Conservation (phyloP, 768 basidiomycete genomes). For the Boletus tomentosulus region DNA sequence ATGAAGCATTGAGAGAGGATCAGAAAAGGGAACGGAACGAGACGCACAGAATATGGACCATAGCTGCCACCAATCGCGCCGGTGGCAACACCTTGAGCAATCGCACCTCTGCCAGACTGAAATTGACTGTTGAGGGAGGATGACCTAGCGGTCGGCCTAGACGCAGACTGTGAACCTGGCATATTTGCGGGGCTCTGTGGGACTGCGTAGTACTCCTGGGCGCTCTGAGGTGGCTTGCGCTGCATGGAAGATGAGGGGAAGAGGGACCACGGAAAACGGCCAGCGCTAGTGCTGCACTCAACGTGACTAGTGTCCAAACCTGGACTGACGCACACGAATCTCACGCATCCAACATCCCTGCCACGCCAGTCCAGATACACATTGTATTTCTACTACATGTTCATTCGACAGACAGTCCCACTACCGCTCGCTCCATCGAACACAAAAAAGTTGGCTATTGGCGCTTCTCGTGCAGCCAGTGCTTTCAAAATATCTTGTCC, state of each 20-base stretch:
- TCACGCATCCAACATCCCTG: background rate
- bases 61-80: constrained; percentile 77
- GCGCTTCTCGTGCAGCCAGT: constrained; percentile 84
- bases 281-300: constrained; percentile 7
- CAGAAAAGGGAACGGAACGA: background rate
- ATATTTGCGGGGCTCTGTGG: constrained; percentile 51
- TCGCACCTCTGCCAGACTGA: constrained; percentile 46
- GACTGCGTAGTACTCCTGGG: constrained; percentile 61
- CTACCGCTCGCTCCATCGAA: constrained; percentile 83
- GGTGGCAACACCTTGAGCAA: constrained; percentile 74
- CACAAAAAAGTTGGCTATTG: constrained; percentile 87
- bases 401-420: constrained; percentile 60
- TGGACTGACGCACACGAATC: constrained; percentile 7
- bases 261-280: constrained; percentile 7
- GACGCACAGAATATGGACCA: constrained; percentile 81
- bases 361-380: background rate
- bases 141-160: constrained; percentile 26
- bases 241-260: constrained; percentile 30
- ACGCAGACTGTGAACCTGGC: constrained; percentile 23
- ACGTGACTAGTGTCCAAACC: constrained; percentile 25
- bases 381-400: constrained; percentile 32
- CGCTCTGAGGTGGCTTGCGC: constrained; percentile 41
- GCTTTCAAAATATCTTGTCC: constrained; percentile 94
- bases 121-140: constrained; percentile 26
- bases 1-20: constrained; percentile 1